Conservation (phyloP, 257 asterid species). For the Leonotis leonurus region DNA sequence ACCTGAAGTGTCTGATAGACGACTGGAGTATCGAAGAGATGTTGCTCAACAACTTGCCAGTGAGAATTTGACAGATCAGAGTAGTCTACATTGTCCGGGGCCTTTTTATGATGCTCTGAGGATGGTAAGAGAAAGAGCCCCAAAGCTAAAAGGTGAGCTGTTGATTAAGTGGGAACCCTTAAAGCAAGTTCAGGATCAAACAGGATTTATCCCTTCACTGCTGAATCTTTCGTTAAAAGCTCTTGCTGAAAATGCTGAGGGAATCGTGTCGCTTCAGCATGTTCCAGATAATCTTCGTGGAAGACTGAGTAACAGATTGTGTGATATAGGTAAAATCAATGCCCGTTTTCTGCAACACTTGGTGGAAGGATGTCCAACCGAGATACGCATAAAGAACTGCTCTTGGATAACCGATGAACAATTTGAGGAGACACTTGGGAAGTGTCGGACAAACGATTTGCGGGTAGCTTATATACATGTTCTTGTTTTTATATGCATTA, state of each 20-base stretch:
- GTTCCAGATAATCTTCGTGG: slow-evolving; percentile 53
- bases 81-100: too few relatives aligned
- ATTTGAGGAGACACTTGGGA: slow-evolving; percentile 34
- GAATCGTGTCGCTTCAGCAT: slow-evolving; percentile 49
- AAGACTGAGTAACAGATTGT: slow-evolving; percentile 43
- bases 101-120: slow-evolving; percentile 53
- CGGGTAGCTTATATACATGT: slow-evolving; percentile 36
- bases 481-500: slow-evolving; percentile 2
- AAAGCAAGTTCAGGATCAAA: slow-evolving; percentile 10
- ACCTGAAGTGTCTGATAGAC: not conserved
- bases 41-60: slow-evolving; percentile 46
- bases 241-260: slow-evolving; percentile 52
- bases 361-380: slow-evolving; percentile 55
- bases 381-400: slow-evolving; percentile 60
- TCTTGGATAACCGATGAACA: slow-evolving; percentile 60
- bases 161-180: slow-evolving; percentile 50
- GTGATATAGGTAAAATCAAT: slow-evolving; percentile 51
- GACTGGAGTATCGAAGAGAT: not conserved
- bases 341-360: slow-evolving; percentile 36
- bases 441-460: slow-evolving; percentile 35
- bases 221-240: slow-evolving; percentile 50
- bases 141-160: slow-evolving; percentile 16
- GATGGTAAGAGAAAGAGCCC: slow-evolving; percentile 34
- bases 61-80: slow-evolving; percentile 6
- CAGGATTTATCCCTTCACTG: slow-evolving; percentile 48